phyloP scores from a whole-genome alignment of 2,329 filamentous ascomycete species.

The Colletotrichum gigasporum region DNA sequence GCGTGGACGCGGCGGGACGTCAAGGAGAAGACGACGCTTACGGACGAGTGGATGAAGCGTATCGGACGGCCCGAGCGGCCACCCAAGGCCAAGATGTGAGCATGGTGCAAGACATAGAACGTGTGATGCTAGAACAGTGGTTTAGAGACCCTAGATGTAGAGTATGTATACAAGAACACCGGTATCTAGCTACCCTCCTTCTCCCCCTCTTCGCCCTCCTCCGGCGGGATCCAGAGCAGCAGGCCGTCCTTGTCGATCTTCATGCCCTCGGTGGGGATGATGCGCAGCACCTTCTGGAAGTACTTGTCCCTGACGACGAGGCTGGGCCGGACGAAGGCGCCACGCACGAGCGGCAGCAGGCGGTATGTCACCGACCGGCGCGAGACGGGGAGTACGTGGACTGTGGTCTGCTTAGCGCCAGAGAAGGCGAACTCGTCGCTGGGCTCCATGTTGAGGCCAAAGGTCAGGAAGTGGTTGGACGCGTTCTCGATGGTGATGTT shows the following conservation, averaged over 20 bases:
- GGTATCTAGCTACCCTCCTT: constrained; percentile 23
- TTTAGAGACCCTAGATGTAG: constrained; percentile 18
- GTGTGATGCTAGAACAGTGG: no score
- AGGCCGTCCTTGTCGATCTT: constrained; percentile 71
- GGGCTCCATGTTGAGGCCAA: constrained; percentile 91
- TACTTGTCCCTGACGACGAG: constrained; percentile 88
- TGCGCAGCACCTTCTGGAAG: constrained; percentile 88
- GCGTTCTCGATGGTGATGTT: constrained; percentile 86
- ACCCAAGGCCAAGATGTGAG: constrained; percentile 31
- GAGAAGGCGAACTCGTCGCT: constrained; percentile 94
- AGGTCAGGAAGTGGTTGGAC: constrained; percentile 93
- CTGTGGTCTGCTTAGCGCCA: constrained; percentile 80
- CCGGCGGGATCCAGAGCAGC: constrained; percentile 68
- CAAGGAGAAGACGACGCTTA: constrained; percentile 64
- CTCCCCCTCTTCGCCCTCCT: constrained; percentile 39
- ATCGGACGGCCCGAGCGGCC: constrained; percentile 45
- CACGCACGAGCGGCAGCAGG: constrained; percentile 73
- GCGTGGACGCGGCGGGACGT: constrained; percentile 61
- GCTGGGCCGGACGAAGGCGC: constrained; percentile 75
- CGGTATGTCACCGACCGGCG: constrained; percentile 78
- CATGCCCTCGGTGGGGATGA: constrained; percentile 81
- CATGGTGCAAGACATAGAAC: not conserved
- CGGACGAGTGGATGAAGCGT: constrained; percentile 65
- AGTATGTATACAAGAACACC: constrained; percentile 18
- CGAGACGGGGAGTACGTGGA: constrained; percentile 86